phyloP scores from a whole-genome alignment of 139 green algal genomes.

The Chlorella sp. region DNA sequence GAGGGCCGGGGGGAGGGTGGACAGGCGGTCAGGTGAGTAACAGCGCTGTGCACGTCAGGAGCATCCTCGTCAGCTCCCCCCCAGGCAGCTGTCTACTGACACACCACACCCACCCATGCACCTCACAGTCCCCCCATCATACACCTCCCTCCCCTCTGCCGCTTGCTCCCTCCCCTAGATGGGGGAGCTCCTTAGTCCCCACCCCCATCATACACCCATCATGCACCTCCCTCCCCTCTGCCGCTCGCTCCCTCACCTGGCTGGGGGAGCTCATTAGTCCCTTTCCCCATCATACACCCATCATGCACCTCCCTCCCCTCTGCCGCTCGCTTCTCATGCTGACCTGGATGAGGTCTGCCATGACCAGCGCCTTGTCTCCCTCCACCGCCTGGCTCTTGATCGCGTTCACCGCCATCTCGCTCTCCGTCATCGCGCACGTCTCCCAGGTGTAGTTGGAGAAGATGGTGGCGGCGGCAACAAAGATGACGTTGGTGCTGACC shows the following conservation, averaged over 20 bases:
- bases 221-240: too few relatives aligned
- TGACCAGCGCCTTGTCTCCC: conserved; percentile 48
- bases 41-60: too few relatives aligned
- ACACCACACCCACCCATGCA: not conserved
- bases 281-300: too few relatives aligned
- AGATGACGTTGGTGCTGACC: conserved; percentile 44
- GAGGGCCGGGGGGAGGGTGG: not conserved
- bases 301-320: not conserved
- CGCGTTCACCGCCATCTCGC: conserved; percentile 30
- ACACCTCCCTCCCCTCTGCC: not conserved
- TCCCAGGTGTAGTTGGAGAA: conserved; percentile 33
- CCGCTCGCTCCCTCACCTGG: too few relatives aligned
- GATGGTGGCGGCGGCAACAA: conserved; percentile 12
- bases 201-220: not conserved
- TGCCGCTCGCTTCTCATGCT: not conserved
- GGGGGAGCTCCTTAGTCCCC: too few relatives aligned
- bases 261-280: too few relatives aligned
- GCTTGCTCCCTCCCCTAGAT: conserved; percentile 14
- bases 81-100: not conserved
- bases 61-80: not conserved
- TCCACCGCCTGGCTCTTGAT: conserved; percentile 43
- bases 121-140: not conserved
- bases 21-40: not conserved
- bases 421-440: conserved; percentile 31
- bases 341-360: conserved; percentile 46